phyloP scores from a whole-genome alignment of 768 basidiomycete species.

The Lepiota venenata region DNA sequence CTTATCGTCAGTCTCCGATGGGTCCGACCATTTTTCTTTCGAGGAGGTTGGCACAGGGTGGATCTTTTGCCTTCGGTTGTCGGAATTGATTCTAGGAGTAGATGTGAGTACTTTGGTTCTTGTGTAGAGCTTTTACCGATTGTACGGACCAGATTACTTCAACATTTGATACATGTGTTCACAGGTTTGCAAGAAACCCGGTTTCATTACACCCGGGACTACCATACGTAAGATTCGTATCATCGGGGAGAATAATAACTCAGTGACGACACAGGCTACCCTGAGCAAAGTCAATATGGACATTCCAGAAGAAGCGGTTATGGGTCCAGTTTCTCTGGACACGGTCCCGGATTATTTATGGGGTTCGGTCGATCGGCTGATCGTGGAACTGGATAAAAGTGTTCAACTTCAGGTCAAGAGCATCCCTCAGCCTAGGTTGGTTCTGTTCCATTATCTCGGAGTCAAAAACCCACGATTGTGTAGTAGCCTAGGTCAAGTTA shows the following conservation, averaged over 20 bases:
- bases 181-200: background rate
- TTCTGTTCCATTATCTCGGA: slow-evolving; percentile 4
- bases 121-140: background rate
- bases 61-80: slow-evolving; percentile 54
- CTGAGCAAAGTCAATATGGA: slow-evolving; percentile 41
- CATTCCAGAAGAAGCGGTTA: slow-evolving; percentile 42
- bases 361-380: slow-evolving; percentile 45
- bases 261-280: slow-evolving; percentile 33
- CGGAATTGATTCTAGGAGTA: background rate
- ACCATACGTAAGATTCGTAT: slow-evolving; percentile 25
- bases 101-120: slow-evolving; percentile 13
- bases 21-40: slow-evolving; percentile 44
- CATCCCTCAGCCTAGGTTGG: slow-evolving; percentile 52
- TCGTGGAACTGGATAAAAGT: slow-evolving; percentile 57
- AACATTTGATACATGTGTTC: background rate
- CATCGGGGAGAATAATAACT: background rate
- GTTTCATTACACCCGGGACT: background rate
- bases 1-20: slow-evolving; percentile 64
- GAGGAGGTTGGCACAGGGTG: slow-evolving; percentile 59
- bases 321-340: slow-evolving; percentile 32
- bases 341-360: slow-evolving; percentile 40
- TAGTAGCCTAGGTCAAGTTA: slow-evolving; percentile 26
- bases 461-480: slow-evolving; percentile 1
- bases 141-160: background rate
- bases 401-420: slow-evolving; percentile 65